These are phyloP conservation scores for Gossypium gossypioides DNA, from an alignment of 441 rosid species.

Conservation along the genomic window DNA sequence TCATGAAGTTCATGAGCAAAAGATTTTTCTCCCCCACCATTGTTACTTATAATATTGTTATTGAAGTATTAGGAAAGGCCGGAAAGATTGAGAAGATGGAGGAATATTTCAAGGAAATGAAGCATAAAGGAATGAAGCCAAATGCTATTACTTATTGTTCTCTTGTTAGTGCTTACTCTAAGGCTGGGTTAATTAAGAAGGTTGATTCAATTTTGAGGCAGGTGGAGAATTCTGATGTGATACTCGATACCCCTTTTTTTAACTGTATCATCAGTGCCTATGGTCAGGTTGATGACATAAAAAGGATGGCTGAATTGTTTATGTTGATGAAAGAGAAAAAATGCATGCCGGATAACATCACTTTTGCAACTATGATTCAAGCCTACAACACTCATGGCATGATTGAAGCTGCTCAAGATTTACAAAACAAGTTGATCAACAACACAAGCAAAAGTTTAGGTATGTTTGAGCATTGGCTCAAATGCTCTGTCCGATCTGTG, in stretches of 20 bases:
- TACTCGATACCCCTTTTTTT: constrained; percentile 64
- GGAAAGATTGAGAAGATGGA: constrained; percentile 57
- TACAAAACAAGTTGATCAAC: constrained; percentile 40
- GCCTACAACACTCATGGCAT: constrained; percentile 63
- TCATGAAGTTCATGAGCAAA: constrained; percentile 56
- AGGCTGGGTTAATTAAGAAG: constrained; percentile 43
- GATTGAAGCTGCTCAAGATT: constrained; percentile 41
- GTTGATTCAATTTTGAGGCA: constrained; percentile 68
- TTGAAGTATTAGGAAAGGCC: constrained; percentile 61
- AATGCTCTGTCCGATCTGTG: neutral
- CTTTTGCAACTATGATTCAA: constrained; percentile 59
- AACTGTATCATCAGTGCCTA: constrained; percentile 70
- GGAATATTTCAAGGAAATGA: constrained; percentile 51
- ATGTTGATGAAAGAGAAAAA: constrained; percentile 52
- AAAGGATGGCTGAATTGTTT: constrained; percentile 55
- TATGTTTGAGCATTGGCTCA: constrained; percentile 19
- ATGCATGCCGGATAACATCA: constrained; percentile 56
- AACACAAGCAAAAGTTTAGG: constrained; percentile 26
- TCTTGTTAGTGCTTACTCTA: constrained; percentile 52
- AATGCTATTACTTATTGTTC: constrained; percentile 64
- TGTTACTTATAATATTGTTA: constrained; percentile 52
- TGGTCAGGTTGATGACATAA: constrained; percentile 56
- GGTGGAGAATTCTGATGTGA: constrained; percentile 64
- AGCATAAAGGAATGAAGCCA: constrained; percentile 73
- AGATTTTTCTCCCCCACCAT: constrained; percentile 44